Evolutionary conservation across 306 rosid species (phyloP).

Genomic region (Dalbergia oliveri): DNA sequence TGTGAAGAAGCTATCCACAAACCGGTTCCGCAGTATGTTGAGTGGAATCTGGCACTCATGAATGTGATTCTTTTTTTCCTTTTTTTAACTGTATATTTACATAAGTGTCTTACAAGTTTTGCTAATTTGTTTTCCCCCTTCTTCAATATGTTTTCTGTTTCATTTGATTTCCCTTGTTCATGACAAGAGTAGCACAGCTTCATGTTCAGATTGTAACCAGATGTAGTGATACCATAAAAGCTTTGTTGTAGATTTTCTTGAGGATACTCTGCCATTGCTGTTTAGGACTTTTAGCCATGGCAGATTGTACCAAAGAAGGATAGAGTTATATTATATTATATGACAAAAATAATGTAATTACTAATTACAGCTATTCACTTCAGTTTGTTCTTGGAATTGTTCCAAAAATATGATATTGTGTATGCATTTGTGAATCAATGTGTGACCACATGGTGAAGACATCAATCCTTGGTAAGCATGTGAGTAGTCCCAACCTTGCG

Average conservation of each 20-base stretch:
- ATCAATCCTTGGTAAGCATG: constrained; percentile 56
- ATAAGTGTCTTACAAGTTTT: constrained; percentile 54
- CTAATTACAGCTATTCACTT: constrained; percentile 50
- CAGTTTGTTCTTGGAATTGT: constrained; percentile 40
- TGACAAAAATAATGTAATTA: constrained; percentile 44
- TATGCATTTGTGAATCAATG: constrained; percentile 36
- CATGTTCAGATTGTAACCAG: constrained; percentile 56
- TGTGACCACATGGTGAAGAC: constrained; percentile 67
- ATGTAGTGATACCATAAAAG: constrained; percentile 58
- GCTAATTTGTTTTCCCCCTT: constrained; percentile 46
- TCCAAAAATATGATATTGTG: constrained; percentile 13
- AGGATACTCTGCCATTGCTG: constrained; percentile 47
- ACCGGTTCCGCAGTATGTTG: constrained; percentile 76
- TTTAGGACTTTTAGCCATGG: constrained; percentile 41
- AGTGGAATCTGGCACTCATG: constrained; percentile 90
- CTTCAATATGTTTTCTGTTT: constrained; percentile 39
- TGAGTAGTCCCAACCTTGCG: constrained; percentile 58
- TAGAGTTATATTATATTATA: constrained; percentile 34
- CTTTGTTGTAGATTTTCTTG: constrained; percentile 49
- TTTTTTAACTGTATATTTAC: constrained; percentile 70
- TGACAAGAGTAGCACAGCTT: constrained; percentile 51
- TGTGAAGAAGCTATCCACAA: constrained; percentile 74
- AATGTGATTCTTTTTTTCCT: constrained; percentile 47
- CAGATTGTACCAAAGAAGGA: constrained; percentile 49
- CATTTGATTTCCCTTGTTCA: constrained; percentile 34